Evolutionary conservation across 2,329 filamentous ascomycete genomes (phyloP), one percentile per base, ranked within the genome.

Genomic region (Elsinoe batatas): DNA sequence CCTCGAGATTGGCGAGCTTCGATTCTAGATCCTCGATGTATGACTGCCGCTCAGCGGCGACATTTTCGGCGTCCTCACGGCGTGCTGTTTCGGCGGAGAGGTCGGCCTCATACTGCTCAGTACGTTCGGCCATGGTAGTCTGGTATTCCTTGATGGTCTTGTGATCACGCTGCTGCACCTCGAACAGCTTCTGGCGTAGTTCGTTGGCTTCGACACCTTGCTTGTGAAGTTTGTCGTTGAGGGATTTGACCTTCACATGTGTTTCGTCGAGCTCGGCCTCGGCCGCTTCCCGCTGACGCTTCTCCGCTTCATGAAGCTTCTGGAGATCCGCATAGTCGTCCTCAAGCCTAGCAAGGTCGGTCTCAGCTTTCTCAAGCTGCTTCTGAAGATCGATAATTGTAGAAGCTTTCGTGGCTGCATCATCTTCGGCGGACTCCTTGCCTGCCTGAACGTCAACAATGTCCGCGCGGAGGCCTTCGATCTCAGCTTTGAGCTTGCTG

Each of bases 151-250:
- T 64, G 40, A 76, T 64, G n/a, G 67, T 58, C 22, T 63, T 56
- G 40, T 71, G 67, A 60, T 72, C 70, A 46, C 71, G 64, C 58
- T 72, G 67, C 63, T 76, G 74, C 1, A 72, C 64, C 49, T 72
- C 66, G 61, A 74, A 76, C 5, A 76, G 63, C 62, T 76, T 76
- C 54, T 71, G 69, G 3, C 74, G 73, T 22, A 77, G 68, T 60
- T 74, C 69, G 32, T 77, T 76, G n/a, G 73, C 72, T 58, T 74
- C 68, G 13, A 71, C 64, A 38, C 74, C 74, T n/a, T 66, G 62
- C 17, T 70, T 65, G 18, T 70, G 67, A 4, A 76, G 62, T 54
- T 69, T 70, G 20, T 65, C 53, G 17, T 72, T 68, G 18, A 75
- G 66, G 5, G 68, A 67, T 4, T 68, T 69, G 42, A 76, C 69